Evolutionary conservation across 176 grass and related monocot species (phyloP), one percentile per base, ranked within the genome.

Genomic region (Oryza glumipatula): DNA sequence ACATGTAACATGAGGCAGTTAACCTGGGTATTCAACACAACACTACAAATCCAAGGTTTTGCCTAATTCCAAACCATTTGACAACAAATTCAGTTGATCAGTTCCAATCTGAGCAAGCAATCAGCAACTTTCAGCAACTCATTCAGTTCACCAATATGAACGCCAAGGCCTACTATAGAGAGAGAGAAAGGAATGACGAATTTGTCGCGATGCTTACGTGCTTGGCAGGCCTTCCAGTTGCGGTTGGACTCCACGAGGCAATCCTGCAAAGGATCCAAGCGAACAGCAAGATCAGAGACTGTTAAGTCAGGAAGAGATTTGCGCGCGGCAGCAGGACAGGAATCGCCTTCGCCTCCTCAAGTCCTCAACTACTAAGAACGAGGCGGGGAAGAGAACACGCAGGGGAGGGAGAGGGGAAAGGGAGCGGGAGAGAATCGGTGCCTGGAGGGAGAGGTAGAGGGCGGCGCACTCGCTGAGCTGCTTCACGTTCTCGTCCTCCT

Each of bases 171-270:
- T 22, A 38, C 4, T 0, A 15, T 46, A 46, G 44, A 47, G 45
- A 61, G 45, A 61, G 36, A 12, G 5, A 67, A 23, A 11, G 17
- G 11, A 12, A 47, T 13, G 12, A 65, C 47, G 13, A 65, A 49
- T 63, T 32, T 21, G 68, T 16, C 28, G 5, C 43, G 74, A 63
- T 41, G 66, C 83, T 76, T 93, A 98, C 95, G 75, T 39, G 90
- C n/a, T 86, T 98, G 95, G 87, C 95, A 98, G 36, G 86, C 85
- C 65, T 93, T 98, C 95, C 95, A 98, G 68, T 91, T 88, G 83
- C 92, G 77, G 51, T 98, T 92, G 63, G 92, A 91, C 52, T 84
- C 82, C 1, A 68, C 79, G 14, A 98, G 92, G 82, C 92, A 98
- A 26, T 98, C 92, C 95, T 98, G 86, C 36, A 75, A 73, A 80